These are phyloP conservation scores for Backusella macrospora DNA, from an alignment of 192 early-diverging fungal species.

Conservation along the genomic window DNA sequence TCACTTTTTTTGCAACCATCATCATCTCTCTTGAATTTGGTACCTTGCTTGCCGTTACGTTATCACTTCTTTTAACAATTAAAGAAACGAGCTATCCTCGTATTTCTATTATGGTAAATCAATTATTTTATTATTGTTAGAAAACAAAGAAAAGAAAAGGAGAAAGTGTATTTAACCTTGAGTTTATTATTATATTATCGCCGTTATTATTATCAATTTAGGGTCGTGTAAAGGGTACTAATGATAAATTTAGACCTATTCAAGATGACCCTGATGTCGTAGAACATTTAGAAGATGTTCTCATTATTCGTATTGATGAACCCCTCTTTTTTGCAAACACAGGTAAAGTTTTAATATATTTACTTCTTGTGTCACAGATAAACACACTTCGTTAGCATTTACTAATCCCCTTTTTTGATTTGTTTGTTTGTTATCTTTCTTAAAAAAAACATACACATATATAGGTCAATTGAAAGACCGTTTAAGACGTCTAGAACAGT, in stretches of 20 bases:
- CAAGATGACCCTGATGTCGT: slow-evolving; percentile 60
- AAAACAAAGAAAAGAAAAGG: background rate
- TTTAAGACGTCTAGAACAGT: slow-evolving; percentile 85
- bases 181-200: background rate
- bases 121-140: too few relatives aligned
- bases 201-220: background rate
- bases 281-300: slow-evolving; percentile 79
- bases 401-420: background rate
- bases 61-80: slow-evolving; percentile 89
- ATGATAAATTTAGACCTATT: slow-evolving; percentile 77
- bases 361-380: background rate
- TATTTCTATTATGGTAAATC: slow-evolving; percentile 72
- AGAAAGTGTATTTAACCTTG: background rate
- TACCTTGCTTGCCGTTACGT: slow-evolving; percentile 85
- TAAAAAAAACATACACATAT: too few relatives aligned
- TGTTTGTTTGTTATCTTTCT: background rate
- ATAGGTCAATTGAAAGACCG: slow-evolving; percentile 90
- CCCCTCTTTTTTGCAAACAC: slow-evolving; percentile 89
- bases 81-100: slow-evolving; percentile 88
- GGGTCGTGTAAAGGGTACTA: slow-evolving; percentile 53
- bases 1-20: slow-evolving; percentile 93
- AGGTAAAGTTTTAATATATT: slow-evolving; percentile 19
- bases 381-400: background rate
- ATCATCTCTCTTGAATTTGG: slow-evolving; percentile 91
- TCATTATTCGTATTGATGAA: slow-evolving; percentile 90